phyloP scores from a whole-genome alignment of 1,139 yeast genomes.

The Debaryomycetaceae sp. region DNA sequence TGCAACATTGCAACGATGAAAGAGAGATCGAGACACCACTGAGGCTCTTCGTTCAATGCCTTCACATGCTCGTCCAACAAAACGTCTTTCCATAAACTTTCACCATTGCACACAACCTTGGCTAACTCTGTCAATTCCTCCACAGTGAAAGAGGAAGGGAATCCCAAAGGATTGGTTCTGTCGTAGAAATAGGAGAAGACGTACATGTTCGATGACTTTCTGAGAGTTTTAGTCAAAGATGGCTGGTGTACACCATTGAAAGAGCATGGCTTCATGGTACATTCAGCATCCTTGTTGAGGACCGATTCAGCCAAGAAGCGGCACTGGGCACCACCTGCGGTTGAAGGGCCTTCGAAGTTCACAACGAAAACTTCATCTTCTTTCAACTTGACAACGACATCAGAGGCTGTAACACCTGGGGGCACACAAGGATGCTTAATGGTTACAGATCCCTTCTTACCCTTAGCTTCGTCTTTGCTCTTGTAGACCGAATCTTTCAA shows the following conservation, averaged over 20 bases:
- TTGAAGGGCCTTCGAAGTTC: constrained; percentile 68
- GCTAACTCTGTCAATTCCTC: constrained; percentile 82
- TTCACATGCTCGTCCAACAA: constrained; percentile 63
- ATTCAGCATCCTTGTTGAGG: constrained; percentile 76
- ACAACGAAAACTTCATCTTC: constrained; percentile 55
- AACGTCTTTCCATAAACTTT: constrained; percentile 62
- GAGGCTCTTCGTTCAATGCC: constrained; percentile 72
- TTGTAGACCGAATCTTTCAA: constrained; percentile 26
- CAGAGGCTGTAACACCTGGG: constrained; percentile 56
- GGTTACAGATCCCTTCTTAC: constrained; percentile 36
- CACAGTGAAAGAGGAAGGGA: constrained; percentile 86
- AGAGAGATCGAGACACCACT: constrained; percentile 90
- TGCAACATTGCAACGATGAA: constrained; percentile 88
- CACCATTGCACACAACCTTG: constrained; percentile 81
- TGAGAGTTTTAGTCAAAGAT: constrained; percentile 72
- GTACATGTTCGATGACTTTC: constrained; percentile 68
- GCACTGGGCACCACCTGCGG: constrained; percentile 63
- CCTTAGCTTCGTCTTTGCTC: constrained; percentile 36
- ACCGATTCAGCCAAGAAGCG: constrained; percentile 78
- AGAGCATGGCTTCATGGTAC: constrained; percentile 80
- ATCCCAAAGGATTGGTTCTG: constrained; percentile 87
- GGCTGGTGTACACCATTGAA: constrained; percentile 98
- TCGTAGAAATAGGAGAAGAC: constrained; percentile 94
- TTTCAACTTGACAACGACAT: constrained; percentile 54
- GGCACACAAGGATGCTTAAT: constrained; percentile 83